Evolutionary conservation across 176 grass and related monocot genomes (phyloP).

Genomic region (Cymbopogon citratus): DNA sequence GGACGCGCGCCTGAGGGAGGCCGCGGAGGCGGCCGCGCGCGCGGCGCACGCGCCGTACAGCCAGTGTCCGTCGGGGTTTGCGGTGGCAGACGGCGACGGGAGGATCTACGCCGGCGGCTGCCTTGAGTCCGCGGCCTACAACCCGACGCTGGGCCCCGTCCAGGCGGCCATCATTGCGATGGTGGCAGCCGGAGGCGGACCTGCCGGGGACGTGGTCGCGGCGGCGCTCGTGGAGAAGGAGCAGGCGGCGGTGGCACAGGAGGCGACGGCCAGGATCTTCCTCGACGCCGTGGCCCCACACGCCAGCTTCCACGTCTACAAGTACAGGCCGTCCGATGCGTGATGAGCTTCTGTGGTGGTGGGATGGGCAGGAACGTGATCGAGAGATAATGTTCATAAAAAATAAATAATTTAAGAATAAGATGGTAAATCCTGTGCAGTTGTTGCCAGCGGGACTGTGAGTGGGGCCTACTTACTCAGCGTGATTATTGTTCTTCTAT

Average conservation of each 20-base stretch:
- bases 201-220: conserved; percentile 38
- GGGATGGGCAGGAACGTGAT: conserved; percentile 6
- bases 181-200: conserved; percentile 28
- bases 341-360: conserved; percentile 16
- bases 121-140: conserved; percentile 80
- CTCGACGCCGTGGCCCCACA: conserved; percentile 57
- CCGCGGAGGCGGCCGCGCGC: conserved; percentile 55
- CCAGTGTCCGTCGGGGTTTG: conserved; percentile 64
- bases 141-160: conserved; percentile 80
- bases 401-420: conserved; percentile 24
- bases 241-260: conserved; percentile 56
- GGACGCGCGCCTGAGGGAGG: conserved; percentile 39
- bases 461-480: neutral
- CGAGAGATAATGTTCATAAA: conserved; percentile 46
- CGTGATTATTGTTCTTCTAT: neutral
- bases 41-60: conserved; percentile 84
- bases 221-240: conserved; percentile 80
- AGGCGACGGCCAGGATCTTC: conserved; percentile 74
- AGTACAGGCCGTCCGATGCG: conserved; percentile 54
- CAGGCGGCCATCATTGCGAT: conserved; percentile 84
- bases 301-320: conserved; percentile 72
- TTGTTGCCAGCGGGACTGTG: neutral
- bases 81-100: conserved; percentile 63
- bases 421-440: conserved; percentile 22
- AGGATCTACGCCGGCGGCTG: conserved; percentile 67